A percentile compares a stretch with the other conserved stretches of the same genome.
phyloP scores from a whole-genome alignment of 768 basidiomycete species.

The Antrodiella citrinella region DNA sequence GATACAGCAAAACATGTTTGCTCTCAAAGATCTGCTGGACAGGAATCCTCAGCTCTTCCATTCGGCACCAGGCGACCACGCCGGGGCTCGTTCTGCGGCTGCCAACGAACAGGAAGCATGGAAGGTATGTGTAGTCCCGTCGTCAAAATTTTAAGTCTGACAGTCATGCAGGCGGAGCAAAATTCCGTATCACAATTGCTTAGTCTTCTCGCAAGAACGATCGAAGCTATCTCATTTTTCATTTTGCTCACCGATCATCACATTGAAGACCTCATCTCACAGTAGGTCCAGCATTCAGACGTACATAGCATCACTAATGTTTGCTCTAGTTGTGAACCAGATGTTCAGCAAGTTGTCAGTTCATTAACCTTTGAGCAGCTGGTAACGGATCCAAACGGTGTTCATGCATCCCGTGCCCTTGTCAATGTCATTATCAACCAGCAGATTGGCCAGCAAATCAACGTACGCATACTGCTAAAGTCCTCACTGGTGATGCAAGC shows the following conservation, averaged over 20 bases:
- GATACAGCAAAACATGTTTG: slow-evolving; percentile 74
- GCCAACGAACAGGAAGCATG: slow-evolving; percentile 80
- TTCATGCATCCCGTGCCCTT: slow-evolving; percentile 79
- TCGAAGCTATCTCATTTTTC: slow-evolving; percentile 92
- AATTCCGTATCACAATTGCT: slow-evolving; percentile 72
- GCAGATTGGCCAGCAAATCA: slow-evolving; percentile 95
- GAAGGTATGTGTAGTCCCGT: slow-evolving; percentile 45
- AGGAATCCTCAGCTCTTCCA: slow-evolving; percentile 84
- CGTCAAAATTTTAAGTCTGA: slow-evolving; percentile 7
- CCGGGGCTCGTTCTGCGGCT: slow-evolving; percentile 43
- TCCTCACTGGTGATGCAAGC: not conserved
- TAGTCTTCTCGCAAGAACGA: slow-evolving; percentile 69
- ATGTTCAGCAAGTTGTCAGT: slow-evolving; percentile 60
- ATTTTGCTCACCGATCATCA: slow-evolving; percentile 88
- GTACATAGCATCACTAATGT: slow-evolving; percentile 1
- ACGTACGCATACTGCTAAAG: slow-evolving; percentile 42
- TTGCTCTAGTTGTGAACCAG: slow-evolving; percentile 55
- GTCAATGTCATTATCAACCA: slow-evolving; percentile 97
- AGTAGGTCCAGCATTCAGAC: slow-evolving; percentile 38
- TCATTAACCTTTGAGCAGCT: slow-evolving; percentile 80
- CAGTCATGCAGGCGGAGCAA: slow-evolving; percentile 59
- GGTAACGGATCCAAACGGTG: slow-evolving; percentile 77
- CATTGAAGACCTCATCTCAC: slow-evolving; percentile 73
- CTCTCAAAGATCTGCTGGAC: slow-evolving; percentile 67
- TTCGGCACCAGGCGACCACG: slow-evolving; percentile 64